phyloP scores from a whole-genome alignment of 805 yeast genomes.

The Isabelozyma pseudorhagii region DNA sequence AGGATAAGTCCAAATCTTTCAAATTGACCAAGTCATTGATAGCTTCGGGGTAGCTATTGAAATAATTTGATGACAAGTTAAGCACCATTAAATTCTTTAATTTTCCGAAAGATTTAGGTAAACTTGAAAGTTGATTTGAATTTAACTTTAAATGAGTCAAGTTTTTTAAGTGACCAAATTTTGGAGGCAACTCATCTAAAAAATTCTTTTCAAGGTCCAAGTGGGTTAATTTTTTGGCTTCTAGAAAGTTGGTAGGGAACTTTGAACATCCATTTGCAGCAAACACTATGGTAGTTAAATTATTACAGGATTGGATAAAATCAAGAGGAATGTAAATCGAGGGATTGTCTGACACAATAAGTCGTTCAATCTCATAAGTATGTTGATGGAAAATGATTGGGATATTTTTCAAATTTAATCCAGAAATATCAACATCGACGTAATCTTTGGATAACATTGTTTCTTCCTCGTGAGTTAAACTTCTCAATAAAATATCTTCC shows the following conservation, averaged over 20 bases:
- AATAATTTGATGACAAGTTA: constrained; percentile 77
- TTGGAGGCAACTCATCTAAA: constrained; percentile 57
- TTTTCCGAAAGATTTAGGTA: constrained; percentile 62
- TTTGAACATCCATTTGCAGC: constrained; percentile 68
- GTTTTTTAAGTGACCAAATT: constrained; percentile 51
- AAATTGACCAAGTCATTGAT: constrained; percentile 59
- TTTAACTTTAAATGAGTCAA: constrained; percentile 63
- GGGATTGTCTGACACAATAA: constrained; percentile 85
- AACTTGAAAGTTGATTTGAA: constrained; percentile 63
- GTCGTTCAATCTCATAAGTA: constrained; percentile 73
- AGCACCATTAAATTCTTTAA: constrained; percentile 54
- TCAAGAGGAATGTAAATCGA: constrained; percentile 80
- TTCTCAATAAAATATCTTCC: constrained; percentile 58
- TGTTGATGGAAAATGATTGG: constrained; percentile 80
- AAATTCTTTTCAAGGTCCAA: constrained; percentile 79
- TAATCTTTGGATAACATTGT: constrained; percentile 62
- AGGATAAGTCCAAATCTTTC: constrained; percentile 72
- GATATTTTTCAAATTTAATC: constrained; percentile 74
- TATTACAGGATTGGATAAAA: constrained; percentile 78
- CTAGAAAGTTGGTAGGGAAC: constrained; percentile 72
- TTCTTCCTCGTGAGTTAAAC: constrained; percentile 66
- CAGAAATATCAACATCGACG: constrained; percentile 68
- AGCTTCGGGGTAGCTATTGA: constrained; percentile 61
- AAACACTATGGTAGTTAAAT: constrained; percentile 63
- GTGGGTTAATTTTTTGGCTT: constrained; percentile 62